Percentiles rank a stretch among this genome's conserved stretches.
Evolutionary conservation across 164 flowering plant genomes (phyloP).

Genomic region (Warburgia ugandensis): DNA sequence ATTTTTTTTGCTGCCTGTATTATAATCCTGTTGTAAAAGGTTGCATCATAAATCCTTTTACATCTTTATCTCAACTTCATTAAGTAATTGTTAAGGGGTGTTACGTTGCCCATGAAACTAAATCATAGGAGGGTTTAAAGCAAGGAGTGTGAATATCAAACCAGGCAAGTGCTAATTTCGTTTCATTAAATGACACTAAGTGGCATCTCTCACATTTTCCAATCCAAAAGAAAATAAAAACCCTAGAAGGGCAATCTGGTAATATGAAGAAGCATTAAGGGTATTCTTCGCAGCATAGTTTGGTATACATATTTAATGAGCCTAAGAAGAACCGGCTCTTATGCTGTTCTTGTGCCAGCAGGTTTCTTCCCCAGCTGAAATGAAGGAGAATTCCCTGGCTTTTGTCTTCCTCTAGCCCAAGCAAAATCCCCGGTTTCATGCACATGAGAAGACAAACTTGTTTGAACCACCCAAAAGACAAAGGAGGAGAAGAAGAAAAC

Average conservation of each 20-base stretch:
- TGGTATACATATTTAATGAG: conserved; percentile 23
- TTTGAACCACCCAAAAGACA: conserved; percentile 4
- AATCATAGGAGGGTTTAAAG: too few species aligned
- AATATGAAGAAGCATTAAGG: background rate
- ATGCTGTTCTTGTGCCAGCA: conserved; percentile 11
- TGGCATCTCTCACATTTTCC: too few species aligned
- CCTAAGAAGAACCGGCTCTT: conserved; percentile 31
- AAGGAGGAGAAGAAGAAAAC: conserved; percentile 3
- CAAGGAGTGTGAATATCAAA: too few species aligned
- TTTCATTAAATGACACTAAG: too few species aligned
- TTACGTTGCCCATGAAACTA: too few species aligned
- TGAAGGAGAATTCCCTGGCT: conserved; percentile 34
- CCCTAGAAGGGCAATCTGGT: conserved; percentile 1
- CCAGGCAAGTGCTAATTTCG: too few species aligned
- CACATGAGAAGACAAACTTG: conserved; percentile 16
- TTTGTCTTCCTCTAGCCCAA: conserved; percentile 42
- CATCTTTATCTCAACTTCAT: too few species aligned
- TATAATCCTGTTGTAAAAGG: too few species aligned
- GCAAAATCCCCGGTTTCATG: conserved; percentile 32
- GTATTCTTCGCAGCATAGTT: background rate
- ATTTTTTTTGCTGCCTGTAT: too few species aligned
- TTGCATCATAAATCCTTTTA: too few species aligned
- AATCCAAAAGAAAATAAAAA: too few species aligned
- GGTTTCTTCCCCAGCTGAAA: conserved; percentile 20
- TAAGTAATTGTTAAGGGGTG: too few species aligned